phyloP scores from a whole-genome alignment of 345 rosid genomes.

The Pistacia atlantica region DNA sequence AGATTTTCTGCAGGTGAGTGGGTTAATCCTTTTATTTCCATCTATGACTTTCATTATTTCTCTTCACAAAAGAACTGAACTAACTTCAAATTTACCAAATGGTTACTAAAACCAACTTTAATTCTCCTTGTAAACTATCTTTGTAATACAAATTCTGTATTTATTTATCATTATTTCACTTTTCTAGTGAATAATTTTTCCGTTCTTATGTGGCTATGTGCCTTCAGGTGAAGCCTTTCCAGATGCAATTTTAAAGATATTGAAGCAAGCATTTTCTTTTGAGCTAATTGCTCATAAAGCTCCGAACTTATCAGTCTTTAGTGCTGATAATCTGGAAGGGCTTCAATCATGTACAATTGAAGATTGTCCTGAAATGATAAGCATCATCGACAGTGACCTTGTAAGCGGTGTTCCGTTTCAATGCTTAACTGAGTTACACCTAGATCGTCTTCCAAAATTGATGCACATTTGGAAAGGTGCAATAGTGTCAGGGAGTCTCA shows the following conservation, averaged over 20 bases:
- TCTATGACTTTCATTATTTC: too few species aligned
- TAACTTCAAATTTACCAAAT: too few species aligned
- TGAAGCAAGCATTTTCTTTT: slow-evolving; percentile 22
- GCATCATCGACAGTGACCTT: background rate
- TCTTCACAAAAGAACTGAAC: too few species aligned
- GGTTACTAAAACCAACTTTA: too few species aligned
- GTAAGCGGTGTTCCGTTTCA: background rate
- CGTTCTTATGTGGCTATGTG: background rate
- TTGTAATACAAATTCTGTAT: too few species aligned
- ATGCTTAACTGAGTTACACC: background rate
- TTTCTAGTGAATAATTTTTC: too few species aligned
- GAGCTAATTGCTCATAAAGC: slow-evolving; percentile 27
- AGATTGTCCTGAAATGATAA: slow-evolving; percentile 21
- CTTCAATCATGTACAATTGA: slow-evolving; percentile 20
- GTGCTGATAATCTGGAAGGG: slow-evolving; percentile 16
- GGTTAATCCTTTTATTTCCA: too few species aligned
- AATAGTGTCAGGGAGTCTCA: background rate
- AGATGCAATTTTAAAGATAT: background rate
- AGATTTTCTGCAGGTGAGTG: slow-evolving; percentile 17
- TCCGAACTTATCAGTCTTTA: slow-evolving; percentile 13
- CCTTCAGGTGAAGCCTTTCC: background rate
- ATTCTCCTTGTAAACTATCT: too few species aligned
- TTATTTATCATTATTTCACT: too few species aligned
- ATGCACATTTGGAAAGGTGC: background rate
- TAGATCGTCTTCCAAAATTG: background rate